Evolutionary conservation across 2,329 filamentous ascomycete genomes (phyloP), one percentile per base, ranked within the genome.

Genomic region (Aureobasidium lini): DNA sequence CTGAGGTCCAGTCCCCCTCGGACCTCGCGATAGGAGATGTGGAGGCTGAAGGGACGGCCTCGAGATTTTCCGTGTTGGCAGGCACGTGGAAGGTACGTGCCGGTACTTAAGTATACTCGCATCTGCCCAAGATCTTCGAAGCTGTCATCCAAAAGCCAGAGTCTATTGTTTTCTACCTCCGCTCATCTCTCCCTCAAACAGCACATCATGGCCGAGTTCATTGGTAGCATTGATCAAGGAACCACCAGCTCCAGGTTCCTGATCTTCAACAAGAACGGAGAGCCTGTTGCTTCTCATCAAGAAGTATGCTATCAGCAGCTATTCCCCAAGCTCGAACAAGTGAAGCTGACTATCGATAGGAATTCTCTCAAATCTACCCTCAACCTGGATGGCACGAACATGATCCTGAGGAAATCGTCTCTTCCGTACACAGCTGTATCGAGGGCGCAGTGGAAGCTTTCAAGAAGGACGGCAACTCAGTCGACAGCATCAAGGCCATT

Each of bases 381-480:
- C 80, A 91, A 62, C 87, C 91, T 64, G 92, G 92, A 88, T 95
- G 89, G 90, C 89, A 95, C 72, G 91, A 96, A 72, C 90, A 95
- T 70, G 87, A 95, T 67, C 89, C 91, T 4, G 75, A 83, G 53
- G 89, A 90, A 69, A 83, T 96, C 57, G 79, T 95, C 47, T 76
- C 78, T 57, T 88, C 89, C 1, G 89, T 93, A 34, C 83, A 90
- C 68, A 81, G 81, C 63, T 96, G 91, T 73, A 91, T 95, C 65
- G 86, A 90, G 65, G 83, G 84, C 63, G 89, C 89, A 0, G 83
- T 87, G 61, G 82, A 84, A 68, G 77, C 86, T 43, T 95, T 95
- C 73, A 74, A 83, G 52, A 78, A 82, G n/a, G 76, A 84, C 60
- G 90, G 90, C 62, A 82, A 90, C 73, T 79, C 81, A 29, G 78